Evolutionary conservation across 352 stramenopile genomes (phyloP).

Genomic region (Globisporangium emineosum): DNA sequence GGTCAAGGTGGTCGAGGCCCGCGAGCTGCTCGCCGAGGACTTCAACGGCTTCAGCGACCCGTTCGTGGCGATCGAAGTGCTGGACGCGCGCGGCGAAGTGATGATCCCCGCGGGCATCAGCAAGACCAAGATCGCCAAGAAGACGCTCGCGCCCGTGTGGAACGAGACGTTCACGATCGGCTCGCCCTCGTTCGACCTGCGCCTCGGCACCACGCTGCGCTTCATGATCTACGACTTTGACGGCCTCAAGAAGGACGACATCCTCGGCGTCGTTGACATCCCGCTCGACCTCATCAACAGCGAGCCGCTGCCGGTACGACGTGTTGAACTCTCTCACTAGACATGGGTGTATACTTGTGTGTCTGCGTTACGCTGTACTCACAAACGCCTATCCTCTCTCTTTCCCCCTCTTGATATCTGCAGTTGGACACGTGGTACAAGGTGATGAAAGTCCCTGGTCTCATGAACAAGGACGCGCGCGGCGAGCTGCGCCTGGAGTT

Average conservation of each 20-base stretch:
- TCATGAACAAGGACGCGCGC: slow-evolving; percentile 53
- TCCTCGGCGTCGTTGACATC: slow-evolving; percentile 64
- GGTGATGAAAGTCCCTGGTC: slow-evolving; percentile 34
- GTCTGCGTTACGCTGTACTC: too few relatives aligned
- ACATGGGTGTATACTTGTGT: background rate
- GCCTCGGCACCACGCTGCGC: slow-evolving; percentile 55
- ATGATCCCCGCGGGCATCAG: slow-evolving; percentile 33
- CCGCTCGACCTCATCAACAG: slow-evolving; percentile 48
- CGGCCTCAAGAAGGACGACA: slow-evolving; percentile 54
- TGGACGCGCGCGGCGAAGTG: slow-evolving; percentile 43
- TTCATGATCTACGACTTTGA: slow-evolving; percentile 60
- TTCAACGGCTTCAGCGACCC: slow-evolving; percentile 72
- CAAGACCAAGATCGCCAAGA: slow-evolving; percentile 49
- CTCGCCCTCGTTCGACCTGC: slow-evolving; percentile 46
- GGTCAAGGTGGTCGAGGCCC: slow-evolving; percentile 52
- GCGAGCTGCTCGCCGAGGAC: slow-evolving; percentile 59
- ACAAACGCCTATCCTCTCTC: background rate
- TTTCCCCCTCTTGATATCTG: background rate
- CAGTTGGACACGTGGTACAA: slow-evolving; percentile 45
- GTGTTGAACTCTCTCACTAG: background rate
- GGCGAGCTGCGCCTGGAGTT: slow-evolving; percentile 57
- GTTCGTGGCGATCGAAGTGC: slow-evolving; percentile 54
- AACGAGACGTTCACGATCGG: slow-evolving; percentile 46
- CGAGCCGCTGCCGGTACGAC: slow-evolving; percentile 20
- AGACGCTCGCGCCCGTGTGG: slow-evolving; percentile 54